Conservation (phyloP, 1,139 yeast species). For the Geotrichum macrosporum region DNA sequence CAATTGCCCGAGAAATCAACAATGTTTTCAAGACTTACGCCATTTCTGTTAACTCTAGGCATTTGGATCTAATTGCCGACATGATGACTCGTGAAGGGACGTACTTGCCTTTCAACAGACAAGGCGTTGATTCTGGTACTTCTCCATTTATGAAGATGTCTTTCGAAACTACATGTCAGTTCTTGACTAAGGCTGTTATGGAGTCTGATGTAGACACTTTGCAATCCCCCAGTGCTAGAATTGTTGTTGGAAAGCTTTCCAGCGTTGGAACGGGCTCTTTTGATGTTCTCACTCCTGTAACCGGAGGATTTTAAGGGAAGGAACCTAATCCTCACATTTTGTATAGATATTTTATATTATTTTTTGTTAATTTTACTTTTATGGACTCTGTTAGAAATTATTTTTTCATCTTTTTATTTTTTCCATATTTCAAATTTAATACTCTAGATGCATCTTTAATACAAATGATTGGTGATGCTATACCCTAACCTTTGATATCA, state of each 20-base stretch:
- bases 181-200: constrained; percentile 91
- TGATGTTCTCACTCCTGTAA: constrained; percentile 61
- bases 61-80: constrained; percentile 94
- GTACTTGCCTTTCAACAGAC: constrained; percentile 94
- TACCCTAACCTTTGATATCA: constrained; percentile 1
- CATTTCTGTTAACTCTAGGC: constrained; percentile 87
- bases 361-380: constrained; percentile 6
- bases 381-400: neutral
- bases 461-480: neutral
- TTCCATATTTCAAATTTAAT: too few relatives aligned
- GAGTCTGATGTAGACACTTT: constrained; percentile 86
- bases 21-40: constrained; percentile 96
- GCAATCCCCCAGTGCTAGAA: constrained; percentile 91
- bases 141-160: constrained; percentile 99
- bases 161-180: constrained; percentile 96
- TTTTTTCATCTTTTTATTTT: neutral
- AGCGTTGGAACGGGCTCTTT: constrained; percentile 96
- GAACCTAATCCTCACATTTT: neutral
- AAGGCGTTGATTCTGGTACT: constrained; percentile 93
- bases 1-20: constrained; percentile 93
- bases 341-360: neutral
- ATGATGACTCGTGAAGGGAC: constrained; percentile 99
- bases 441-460: neutral
- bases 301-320: constrained; percentile 5
- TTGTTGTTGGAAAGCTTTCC: constrained; percentile 87